Evolutionary conservation across 495 filamentous ascomycete genomes (phyloP), one percentile per base, ranked within the genome.

Genomic region (Pyrenula aspistea): DNA sequence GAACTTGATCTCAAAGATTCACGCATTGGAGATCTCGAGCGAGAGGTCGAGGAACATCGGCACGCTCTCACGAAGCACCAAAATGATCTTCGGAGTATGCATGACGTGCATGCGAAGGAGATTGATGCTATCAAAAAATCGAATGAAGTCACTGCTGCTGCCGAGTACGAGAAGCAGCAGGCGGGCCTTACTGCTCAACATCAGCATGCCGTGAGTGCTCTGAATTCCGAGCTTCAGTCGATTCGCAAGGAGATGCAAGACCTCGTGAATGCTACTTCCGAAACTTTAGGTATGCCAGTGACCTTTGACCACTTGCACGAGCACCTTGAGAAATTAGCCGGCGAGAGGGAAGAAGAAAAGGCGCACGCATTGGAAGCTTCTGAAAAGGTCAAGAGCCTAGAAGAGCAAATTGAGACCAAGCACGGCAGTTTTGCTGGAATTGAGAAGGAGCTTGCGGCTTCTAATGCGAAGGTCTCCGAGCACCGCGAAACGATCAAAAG

Each of bases 401-500:
- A 60, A 24, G 50, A 57, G 25, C 22, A 60, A 31, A 31, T 60
- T 10, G 62, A 67, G 10, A 55, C 58, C 1, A 42, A 15, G 31
- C 31, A 42, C 15, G 31, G 31, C 31, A 42, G 31, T 42, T 4
- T 42, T 15, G 31, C 31, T 15, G 15, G 15, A 4, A 42, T 42
- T 15, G 31, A 42, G 15, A 42, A 42, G 31, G 31, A 42, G 15
- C 31, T 42, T 42, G 31, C 31, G 15, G 15, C 31, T 4, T 42
- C 31, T 8, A 42, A 42, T 15, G 31, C 31, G 8, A 42, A 42
- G 31, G 31, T 42, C 31, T 4, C 65, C 53, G 58, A 59, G 36
- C 71, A 75, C 59, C 72, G 75, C 23, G 62, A 65, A 59, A 77
- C 74, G 69, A 71, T 77, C 10, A 73, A 73, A 42, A 74, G 77